Percentiles rank a stretch among this genome's conserved stretches.
phyloP scores from a whole-genome alignment of 768 basidiomycete species.

The Myochromella boudieri region DNA sequence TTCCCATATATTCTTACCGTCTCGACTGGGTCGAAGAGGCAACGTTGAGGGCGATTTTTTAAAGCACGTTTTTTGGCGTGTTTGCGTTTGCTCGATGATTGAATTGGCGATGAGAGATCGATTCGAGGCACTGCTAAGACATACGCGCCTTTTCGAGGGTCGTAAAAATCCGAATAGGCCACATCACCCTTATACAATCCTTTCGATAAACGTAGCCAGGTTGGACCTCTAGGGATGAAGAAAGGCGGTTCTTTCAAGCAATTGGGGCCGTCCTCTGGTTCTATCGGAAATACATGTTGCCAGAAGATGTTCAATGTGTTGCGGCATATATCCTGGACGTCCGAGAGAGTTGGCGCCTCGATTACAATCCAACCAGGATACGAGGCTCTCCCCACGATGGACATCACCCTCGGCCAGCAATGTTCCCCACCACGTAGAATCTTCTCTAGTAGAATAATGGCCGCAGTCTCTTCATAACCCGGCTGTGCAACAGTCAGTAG shows the following conservation, averaged over 20 bases:
- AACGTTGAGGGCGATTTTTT: too few relatives aligned
- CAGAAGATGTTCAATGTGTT: not conserved
- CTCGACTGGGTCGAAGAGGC: too few relatives aligned
- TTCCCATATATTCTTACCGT: too few relatives aligned
- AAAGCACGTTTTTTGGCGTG: too few relatives aligned
- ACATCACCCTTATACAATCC: not conserved
- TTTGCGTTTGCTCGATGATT: too few relatives aligned
- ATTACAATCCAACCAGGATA: conserved; percentile 8
- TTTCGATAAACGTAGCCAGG: not conserved
- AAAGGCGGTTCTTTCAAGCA: not conserved
- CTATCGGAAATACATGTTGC: not conserved
- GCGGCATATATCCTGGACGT: conserved; percentile 2
- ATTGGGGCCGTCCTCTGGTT: not conserved
- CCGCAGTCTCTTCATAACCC: conserved; percentile 3
- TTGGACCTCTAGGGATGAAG: not conserved
- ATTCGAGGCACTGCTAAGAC: not conserved
- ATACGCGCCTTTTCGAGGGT: not conserved
- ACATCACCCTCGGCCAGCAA: not conserved
- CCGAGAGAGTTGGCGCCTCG: not conserved
- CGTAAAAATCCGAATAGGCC: not conserved
- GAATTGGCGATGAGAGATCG: not conserved
- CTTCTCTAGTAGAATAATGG: conserved; percentile 5
- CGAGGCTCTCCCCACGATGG: conserved; percentile 2
- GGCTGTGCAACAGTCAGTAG: not conserved
- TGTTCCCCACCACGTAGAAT: not conserved